Base-by-base conservation (phyloP, 768 basidiomycete species). In the Imleria badia region DNA sequence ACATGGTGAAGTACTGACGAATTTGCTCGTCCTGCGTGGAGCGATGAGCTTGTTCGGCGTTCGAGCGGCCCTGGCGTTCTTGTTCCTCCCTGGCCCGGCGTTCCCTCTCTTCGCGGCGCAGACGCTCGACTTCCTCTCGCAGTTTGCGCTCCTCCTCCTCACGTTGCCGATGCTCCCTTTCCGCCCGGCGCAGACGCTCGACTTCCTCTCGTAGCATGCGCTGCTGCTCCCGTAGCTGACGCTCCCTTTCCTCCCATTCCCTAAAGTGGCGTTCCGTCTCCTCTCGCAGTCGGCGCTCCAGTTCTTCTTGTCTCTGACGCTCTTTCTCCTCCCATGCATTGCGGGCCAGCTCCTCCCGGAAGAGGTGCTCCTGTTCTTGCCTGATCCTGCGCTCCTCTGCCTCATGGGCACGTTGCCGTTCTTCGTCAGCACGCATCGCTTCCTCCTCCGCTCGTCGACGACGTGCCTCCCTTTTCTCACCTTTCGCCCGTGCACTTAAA, bases 311-410 rank as follows among this genome's bases (percentile, higher is more conserved):
- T 30, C n/a, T 34, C 30, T 39, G 34, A 3, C 42, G 58, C 12
- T 54, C 54, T 34, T 54, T 51, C 13, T 60, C 56, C 47, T 60
- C 64, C 53, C 58, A 55, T 45, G 33, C 53, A 29, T 45, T 61
- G 45, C 47, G 48, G 6, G 54, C 54, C 40, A 41, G 38, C 19
- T 48, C 51, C 26, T 51, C 36, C 20, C 34, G 58, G 30, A 56
- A 57, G 36, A 35, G 15, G 1, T 39, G 51, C 5, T 70, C 66
- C 14, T 67, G 65, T 20, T 59, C 58, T 22, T 68, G 70, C 4
- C 60, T 48, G 6, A 63, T 17, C 34, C 23, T 50, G 35, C 70
- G 68, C 26, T 70, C 66, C 26, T 26, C 45, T 6, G 56, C 57
- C n/a, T 69, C 57, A 23, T 67, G 63, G 1, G 48, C 60, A 11